These are phyloP conservation scores for Cryptococcus jaspeensis DNA, from an alignment of 1,284 basidiomycete genomes.

Conservation along the genomic window DNA sequence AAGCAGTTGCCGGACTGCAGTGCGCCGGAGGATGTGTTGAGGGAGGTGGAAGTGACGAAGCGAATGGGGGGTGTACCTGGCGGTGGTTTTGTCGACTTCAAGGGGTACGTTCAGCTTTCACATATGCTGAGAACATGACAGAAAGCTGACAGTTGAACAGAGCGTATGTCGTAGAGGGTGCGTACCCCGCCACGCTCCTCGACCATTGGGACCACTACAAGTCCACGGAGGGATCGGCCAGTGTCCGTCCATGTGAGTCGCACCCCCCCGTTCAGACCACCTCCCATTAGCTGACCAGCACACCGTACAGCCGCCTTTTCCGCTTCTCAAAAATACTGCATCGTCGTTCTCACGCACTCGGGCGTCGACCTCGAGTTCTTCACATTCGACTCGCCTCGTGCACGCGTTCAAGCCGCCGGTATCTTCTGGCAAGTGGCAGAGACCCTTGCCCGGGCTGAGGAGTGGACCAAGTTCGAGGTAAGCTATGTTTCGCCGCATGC, in stretches of 20 bases:
- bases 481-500: too few relatives aligned
- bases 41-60: slow-evolving; percentile 83
- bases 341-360: slow-evolving; percentile 84
- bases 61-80: slow-evolving; percentile 67
- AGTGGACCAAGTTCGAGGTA: slow-evolving; percentile 80
- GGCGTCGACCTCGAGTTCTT: slow-evolving; percentile 86
- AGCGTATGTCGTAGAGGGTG: slow-evolving; percentile 78
- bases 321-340: slow-evolving; percentile 71
- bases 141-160: slow-evolving; percentile 33
- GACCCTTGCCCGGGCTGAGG: slow-evolving; percentile 74
- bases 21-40: slow-evolving; percentile 72
- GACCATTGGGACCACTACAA: slow-evolving; percentile 84
- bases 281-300: slow-evolving; percentile 63
- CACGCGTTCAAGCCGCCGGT: slow-evolving; percentile 82
- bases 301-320: slow-evolving; percentile 59
- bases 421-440: slow-evolving; percentile 87
- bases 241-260: slow-evolving; percentile 78
- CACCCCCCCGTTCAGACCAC: slow-evolving; percentile 5
- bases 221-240: slow-evolving; percentile 70
- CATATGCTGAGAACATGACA: not conserved
- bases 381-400: slow-evolving; percentile 59
- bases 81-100: slow-evolving; percentile 71
- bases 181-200: slow-evolving; percentile 75
- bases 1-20: slow-evolving; percentile 56
- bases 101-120: slow-evolving; percentile 55